Evolutionary conservation across 805 yeast genomes (phyloP), one percentile per base, ranked within the genome.

Genomic region (Saccharomyces eubayanus): DNA sequence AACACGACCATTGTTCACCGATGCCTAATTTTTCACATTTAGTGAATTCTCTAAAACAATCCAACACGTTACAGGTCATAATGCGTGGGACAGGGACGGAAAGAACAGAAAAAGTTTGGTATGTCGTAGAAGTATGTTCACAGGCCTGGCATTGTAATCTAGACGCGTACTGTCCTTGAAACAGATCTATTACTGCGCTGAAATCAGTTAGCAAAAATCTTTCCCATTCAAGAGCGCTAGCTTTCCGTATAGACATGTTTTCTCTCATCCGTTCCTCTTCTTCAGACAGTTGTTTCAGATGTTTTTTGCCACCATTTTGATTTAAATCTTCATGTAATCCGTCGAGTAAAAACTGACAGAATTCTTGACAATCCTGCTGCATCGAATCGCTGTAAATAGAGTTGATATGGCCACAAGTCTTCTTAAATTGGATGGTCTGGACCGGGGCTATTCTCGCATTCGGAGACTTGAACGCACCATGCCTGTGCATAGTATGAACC

Each of bases 311-410:
- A 2, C 88, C 88, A 59, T 77, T 75, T 49, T 77, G 76, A 64
- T 91, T 91, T 58, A 92, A 74, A 69, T 92, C 98, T 68, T 92
- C 97, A 65, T 92, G 97, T 40, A 92, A 72, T 1, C 94, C 90
- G 69, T 92, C 97, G 28, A 92, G 74, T 31, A 92, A 69, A 76
- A 87, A 92, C 30, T 95, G 91, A 50, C 90, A 77, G 64, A 92
- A 86, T 66, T 92, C 98, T 66, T 91, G 97, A 1, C 96, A 87
- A 66, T 92, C 98, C 64, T 92, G 97, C 67, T 92, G 97, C 55
- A 81, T 82, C 60, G 83, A 85, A 2, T 89, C 95, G 0, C 84
- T 79, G 72, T 90, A 92, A 76, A 85, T 79, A 1, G 85, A 78
- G 40, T 89, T 85, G 41, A 87, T 68, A 0, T 84, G 75, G 0